Evolutionary conservation across 805 yeast species (phyloP).

Genomic region (Candida golubevii): DNA sequence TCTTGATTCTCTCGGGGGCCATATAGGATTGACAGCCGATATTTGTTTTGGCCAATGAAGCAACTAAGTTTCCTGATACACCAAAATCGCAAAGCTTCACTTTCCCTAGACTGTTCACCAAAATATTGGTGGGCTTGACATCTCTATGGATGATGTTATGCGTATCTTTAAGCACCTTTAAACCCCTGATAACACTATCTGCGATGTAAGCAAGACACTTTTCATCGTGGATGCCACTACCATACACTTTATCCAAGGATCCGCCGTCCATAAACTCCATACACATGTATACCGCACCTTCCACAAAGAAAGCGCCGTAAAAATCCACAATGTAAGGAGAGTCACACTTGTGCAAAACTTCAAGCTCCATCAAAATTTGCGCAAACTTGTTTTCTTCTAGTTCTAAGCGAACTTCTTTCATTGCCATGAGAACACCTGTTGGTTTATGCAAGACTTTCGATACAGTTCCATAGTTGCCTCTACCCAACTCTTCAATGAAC

Average conservation of each 20-base stretch:
- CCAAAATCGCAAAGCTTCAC: slow-evolving; percentile 95
- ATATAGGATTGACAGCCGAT: slow-evolving; percentile 97
- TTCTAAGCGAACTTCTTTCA: slow-evolving; percentile 93
- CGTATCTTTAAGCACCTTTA: slow-evolving; percentile 77
- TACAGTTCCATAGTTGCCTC: slow-evolving; percentile 96
- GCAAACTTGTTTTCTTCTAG: slow-evolving; percentile 90
- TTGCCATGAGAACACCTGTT: slow-evolving; percentile 88
- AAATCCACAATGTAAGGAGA: slow-evolving; percentile 92
- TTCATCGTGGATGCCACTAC: slow-evolving; percentile 59
- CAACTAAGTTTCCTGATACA: slow-evolving; percentile 90
- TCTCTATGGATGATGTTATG: slow-evolving; percentile 95
- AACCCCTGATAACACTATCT: slow-evolving; percentile 73
- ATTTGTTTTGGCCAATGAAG: slow-evolving; percentile 90
- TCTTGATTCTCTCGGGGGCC: slow-evolving; percentile 96
- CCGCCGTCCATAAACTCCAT: slow-evolving; percentile 98
- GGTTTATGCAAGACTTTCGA: slow-evolving; percentile 91
- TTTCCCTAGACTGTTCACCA: slow-evolving; percentile 78
- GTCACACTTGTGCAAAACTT: slow-evolving; percentile 84
- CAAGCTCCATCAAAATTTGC: slow-evolving; percentile 94
- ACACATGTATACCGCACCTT: slow-evolving; percentile 97
- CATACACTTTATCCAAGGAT: slow-evolving; percentile 81
- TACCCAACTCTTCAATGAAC: slow-evolving; percentile 82
- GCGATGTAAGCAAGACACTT: slow-evolving; percentile 75
- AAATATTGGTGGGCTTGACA: slow-evolving; percentile 92
- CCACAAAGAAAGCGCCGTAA: slow-evolving; percentile 95